phyloP scores from a whole-genome alignment of 768 basidiomycete species.

The Hygrocybe punicea region DNA sequence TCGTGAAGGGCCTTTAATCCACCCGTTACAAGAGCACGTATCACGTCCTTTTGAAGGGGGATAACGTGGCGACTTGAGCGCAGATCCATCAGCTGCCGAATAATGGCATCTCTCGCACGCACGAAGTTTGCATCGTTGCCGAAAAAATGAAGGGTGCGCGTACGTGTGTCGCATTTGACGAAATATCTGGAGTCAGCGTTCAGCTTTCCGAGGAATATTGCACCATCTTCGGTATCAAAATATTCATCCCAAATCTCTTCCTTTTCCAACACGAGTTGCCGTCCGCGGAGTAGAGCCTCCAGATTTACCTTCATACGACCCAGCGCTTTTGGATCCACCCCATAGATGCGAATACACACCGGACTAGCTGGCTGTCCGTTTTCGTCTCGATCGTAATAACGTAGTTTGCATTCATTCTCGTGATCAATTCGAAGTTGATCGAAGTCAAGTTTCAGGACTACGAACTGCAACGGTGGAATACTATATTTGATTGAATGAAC shows the following conservation, averaged over 20 bases:
- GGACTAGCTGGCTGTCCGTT: constrained; percentile 22
- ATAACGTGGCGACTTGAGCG: constrained; percentile 34
- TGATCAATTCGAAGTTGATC: constrained; percentile 28
- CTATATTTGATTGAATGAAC: constrained; percentile 42
- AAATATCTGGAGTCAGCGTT: constrained; percentile 34
- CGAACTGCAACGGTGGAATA: constrained; percentile 32
- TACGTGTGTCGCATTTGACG: constrained; percentile 41
- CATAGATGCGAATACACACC: constrained; percentile 40
- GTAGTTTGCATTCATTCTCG: constrained; percentile 33
- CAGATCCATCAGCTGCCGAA: constrained; percentile 43
- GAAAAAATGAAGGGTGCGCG: constrained; percentile 37
- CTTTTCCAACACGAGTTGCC: constrained; percentile 32
- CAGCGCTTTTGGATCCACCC: constrained; percentile 35
- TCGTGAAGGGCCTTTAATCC: constrained; percentile 37
- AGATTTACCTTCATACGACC: constrained; percentile 37
- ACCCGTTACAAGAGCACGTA: constrained; percentile 33
- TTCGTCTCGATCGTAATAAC: constrained; percentile 23
- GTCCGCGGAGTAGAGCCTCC: constrained; percentile 39
- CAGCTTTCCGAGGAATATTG: constrained; percentile 35
- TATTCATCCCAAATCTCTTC: constrained; percentile 47
- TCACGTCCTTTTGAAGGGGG: constrained; percentile 29
- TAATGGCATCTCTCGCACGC: constrained; percentile 30
- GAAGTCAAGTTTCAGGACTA: constrained; percentile 36
- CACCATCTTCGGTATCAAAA: constrained; percentile 42
- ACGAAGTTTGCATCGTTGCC: constrained; percentile 34